Evolutionary conservation across 768 basidiomycete species (phyloP).

Genomic region (Psilocybe sp.): DNA sequence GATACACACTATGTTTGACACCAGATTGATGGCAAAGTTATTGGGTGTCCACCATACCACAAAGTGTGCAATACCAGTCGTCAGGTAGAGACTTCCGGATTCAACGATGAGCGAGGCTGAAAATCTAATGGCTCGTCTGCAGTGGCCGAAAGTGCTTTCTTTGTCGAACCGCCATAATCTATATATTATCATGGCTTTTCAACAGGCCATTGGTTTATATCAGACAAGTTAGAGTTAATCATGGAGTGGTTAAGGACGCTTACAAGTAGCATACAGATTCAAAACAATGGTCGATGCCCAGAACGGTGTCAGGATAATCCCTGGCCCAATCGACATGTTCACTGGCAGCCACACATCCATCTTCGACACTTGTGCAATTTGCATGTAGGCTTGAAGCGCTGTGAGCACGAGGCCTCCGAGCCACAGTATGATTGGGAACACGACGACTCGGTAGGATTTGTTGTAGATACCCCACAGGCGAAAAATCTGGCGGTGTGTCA

Average conservation of each 20-base stretch:
- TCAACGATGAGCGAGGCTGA: slow-evolving; percentile 13
- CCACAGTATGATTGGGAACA: slow-evolving; percentile 16
- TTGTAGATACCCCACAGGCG: slow-evolving; percentile 19
- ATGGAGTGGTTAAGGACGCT: neutral
- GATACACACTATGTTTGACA: slow-evolving; percentile 13
- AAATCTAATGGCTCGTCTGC: neutral
- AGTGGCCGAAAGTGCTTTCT: neutral
- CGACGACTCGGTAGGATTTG: slow-evolving; percentile 7
- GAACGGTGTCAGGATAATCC: slow-evolving; percentile 3
- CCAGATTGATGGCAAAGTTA: slow-evolving; percentile 8
- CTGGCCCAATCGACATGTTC: neutral
- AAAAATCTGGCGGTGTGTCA: slow-evolving; percentile 13
- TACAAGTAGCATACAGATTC: slow-evolving; percentile 16
- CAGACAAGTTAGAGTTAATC: neutral
- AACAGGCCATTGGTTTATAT: neutral
- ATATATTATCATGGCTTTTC: slow-evolving; percentile 7
- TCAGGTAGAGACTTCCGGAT: slow-evolving; percentile 15
- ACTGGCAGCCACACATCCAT: neutral
- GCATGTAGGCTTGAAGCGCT: slow-evolving; percentile 8
- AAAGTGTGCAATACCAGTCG: slow-evolving; percentile 10
- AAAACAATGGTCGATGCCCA: slow-evolving; percentile 13
- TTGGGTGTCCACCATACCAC: slow-evolving; percentile 8
- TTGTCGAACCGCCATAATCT: slow-evolving; percentile 4
- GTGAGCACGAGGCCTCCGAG: slow-evolving; percentile 10
- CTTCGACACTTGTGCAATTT: slow-evolving; percentile 4